Evolutionary conservation across 805 yeast genomes (phyloP).

Genomic region (Saccharomycopsis sp.): DNA sequence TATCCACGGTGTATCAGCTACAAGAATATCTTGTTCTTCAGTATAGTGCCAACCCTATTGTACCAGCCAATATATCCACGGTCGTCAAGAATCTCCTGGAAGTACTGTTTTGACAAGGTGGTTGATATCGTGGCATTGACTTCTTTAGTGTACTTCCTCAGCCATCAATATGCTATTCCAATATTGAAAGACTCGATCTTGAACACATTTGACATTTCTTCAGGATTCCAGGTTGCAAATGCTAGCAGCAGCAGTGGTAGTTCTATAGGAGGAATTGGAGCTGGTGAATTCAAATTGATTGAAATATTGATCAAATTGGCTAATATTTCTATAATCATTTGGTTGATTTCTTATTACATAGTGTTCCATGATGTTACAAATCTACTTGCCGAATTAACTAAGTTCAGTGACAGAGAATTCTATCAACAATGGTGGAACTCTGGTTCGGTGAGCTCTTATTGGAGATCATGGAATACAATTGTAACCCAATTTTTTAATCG

Average conservation of each 20-base stretch:
- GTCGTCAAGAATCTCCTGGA: slow-evolving; percentile 27
- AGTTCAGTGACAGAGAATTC: slow-evolving; percentile 40
- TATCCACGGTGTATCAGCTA: slow-evolving; percentile 38
- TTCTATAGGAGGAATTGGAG: not conserved
- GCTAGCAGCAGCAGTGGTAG: not conserved
- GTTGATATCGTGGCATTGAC: slow-evolving; percentile 30
- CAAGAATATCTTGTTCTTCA: slow-evolving; percentile 32
- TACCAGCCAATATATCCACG: slow-evolving; percentile 44
- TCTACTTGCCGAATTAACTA: slow-evolving; percentile 37
- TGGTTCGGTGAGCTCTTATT: slow-evolving; percentile 40
- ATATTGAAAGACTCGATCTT: slow-evolving; percentile 32
- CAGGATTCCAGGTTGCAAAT: slow-evolving; percentile 12
- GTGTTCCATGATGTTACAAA: slow-evolving; percentile 38
- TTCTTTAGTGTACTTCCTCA: slow-evolving; percentile 32
- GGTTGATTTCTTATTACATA: slow-evolving; percentile 38
- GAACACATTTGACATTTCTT: slow-evolving; percentile 23
- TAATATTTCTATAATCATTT: slow-evolving; percentile 35
- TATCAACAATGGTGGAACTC: slow-evolving; percentile 47
- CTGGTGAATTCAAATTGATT: slow-evolving; percentile 22
- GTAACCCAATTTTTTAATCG: slow-evolving; percentile 37
- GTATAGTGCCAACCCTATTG: slow-evolving; percentile 42
- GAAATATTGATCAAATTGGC: slow-evolving; percentile 35
- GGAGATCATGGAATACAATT: slow-evolving; percentile 43
- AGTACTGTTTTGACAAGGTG: slow-evolving; percentile 29
- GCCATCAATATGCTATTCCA: slow-evolving; percentile 38